phyloP scores from a whole-genome alignment of 805 yeast species.

The Saccharomycopsis fodiens region DNA sequence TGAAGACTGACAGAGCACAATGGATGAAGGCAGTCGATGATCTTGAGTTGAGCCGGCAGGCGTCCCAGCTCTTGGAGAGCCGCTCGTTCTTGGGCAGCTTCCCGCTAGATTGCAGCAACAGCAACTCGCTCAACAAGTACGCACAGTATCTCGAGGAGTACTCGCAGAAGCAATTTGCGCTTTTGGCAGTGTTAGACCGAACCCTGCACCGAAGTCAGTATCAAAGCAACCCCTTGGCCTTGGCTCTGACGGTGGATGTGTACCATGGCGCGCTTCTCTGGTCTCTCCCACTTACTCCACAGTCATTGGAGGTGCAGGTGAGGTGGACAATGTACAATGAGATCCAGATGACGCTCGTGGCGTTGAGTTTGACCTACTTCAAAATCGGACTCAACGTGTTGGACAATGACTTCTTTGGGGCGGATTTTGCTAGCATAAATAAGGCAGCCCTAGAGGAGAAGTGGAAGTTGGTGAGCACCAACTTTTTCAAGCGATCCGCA shows the following conservation, averaged over 20 bases:
- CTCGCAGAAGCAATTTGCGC: not conserved
- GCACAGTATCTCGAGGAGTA: not conserved
- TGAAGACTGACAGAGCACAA: not conserved
- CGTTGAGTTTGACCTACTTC: slow-evolving; percentile 8
- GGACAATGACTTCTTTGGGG: slow-evolving; percentile 5
- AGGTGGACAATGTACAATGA: slow-evolving; percentile 15
- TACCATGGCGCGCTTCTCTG: not conserved
- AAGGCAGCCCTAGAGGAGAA: slow-evolving; percentile 1
- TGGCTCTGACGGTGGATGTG: not conserved
- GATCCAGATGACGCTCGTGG: slow-evolving; percentile 6
- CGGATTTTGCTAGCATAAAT: not conserved
- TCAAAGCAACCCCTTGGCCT: not conserved
- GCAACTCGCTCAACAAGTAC: not conserved
- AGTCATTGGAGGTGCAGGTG: not conserved
- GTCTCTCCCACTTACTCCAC: not conserved
- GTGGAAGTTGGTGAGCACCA: slow-evolving; percentile 11
- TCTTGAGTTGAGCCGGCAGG: not conserved
- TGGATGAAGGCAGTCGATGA: not conserved
- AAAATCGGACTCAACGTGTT: slow-evolving; percentile 8
- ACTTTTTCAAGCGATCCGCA: slow-evolving; percentile 17
- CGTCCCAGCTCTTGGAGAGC: not conserved
- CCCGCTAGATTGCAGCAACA: not conserved
- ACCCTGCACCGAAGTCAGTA: not conserved
- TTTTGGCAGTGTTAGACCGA: not conserved
- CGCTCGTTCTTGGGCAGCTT: not conserved